Base-by-base conservation (phyloP, 305 asterid species). In the Fraxinus greggii region DNA sequence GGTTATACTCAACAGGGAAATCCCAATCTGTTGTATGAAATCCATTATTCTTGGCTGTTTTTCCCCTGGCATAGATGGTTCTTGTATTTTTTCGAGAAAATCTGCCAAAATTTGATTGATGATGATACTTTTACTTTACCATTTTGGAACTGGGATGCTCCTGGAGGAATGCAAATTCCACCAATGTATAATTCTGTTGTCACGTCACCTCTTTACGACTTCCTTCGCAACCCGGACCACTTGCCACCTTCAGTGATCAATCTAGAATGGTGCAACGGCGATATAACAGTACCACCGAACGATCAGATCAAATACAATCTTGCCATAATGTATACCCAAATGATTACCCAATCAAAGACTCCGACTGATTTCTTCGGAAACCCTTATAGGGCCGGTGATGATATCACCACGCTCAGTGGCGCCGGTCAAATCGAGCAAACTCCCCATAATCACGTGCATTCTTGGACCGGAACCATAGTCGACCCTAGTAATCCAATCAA, bases 121-220 rank as follows among this genome's bases (percentile, higher is more conserved):
- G 92, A 90, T 24, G 90, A 91, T 0, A 85, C 80, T 67, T 90
- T 90, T n/a, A 83, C 82, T 0, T 76, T 88, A 26, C 93, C 93
- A 4, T 90, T 84, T 45, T 90, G 93, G 93, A 90, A 88, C 80
- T 90, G 88, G 88, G 92, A 89, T 35, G 40, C 84, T 45, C 82
- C 85, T 4, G 82, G 65, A 1, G 92, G 90, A 28, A 86, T 88
- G 93, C 73, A 29, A 4, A 51, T 89, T 5, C 93, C 85, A 1
- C 40, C 78, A 15, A 35, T 81, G 13, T 90, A 78, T 9, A 28
- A 24, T 19, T 89, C 91, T 7, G 2, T 0, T 36, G 10, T 36
- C 42, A 7, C 12, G 1, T 7, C 42, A 36, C 10, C 91, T 1
- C 84, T 90, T 10, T 90, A 77, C 51, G 88, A 90, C 32, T 17